Evolutionary conservation across 2,329 filamentous ascomycete species (phyloP), one percentile per base, ranked within the genome.

Genomic region (Talaromyces sp.): DNA sequence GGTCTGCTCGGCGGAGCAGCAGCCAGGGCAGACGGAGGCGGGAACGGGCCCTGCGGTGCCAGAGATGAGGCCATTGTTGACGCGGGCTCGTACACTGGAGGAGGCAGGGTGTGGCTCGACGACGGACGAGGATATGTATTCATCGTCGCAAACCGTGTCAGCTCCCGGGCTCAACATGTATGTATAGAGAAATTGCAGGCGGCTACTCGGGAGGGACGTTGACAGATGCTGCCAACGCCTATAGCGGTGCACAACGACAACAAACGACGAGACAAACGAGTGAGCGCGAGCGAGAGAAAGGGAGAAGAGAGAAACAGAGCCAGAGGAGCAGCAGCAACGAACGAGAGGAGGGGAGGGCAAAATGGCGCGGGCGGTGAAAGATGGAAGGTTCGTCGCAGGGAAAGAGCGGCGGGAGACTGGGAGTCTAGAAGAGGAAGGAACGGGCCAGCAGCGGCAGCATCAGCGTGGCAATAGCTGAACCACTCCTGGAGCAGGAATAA

Each of bases 1-100:
- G 75, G 71, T 62, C 74, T 72, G 65, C 71, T 74, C 43, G 74
- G 73, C 60, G 74, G 71, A 64, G 73, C 71, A 63, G 75, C 75
- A 54, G 71, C 67, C 52, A 74, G 62, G 31, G 66, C 62, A 49
- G 68, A 66, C 38, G 72, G 65, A 49, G 67, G 66, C 46, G 66
- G 64, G 50, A 72, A 70, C 53, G 69, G 68, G 46, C 66, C 66
- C 56, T 67, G 65, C n/a, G 67, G 64, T 60, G 71, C 72, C 27
- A 73, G 71, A 55, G 74, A n/a, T n/a, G n/a, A n/a, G n/a, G n/a
- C n/a, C n/a, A n/a, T n/a, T n/a, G n/a, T n/a, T n/a, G n/a, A 70
- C 46, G 72, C 41, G 3, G 59, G 54, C 13, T 61, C 59, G 50
- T 61, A 61, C 17, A 51, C 32, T 2, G 55, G 46, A 27, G 26